Conservation (phyloP, 768 basidiomycete species). For the Omphalotus guepiniiformis region DNA sequence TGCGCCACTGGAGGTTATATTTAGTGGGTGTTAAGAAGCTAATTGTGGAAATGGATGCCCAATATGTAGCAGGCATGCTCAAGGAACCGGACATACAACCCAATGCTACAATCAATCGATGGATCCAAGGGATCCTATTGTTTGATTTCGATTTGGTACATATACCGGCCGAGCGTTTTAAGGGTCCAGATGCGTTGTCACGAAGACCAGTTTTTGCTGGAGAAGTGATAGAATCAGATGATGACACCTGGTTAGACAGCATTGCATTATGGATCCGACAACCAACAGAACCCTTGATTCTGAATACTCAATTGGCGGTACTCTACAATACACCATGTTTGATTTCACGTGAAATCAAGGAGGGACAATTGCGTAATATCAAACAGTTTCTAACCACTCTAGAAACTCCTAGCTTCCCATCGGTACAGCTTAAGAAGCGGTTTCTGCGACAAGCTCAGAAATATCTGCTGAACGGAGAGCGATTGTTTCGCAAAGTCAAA, state of each 20-base stretch:
- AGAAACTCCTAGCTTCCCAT: not conserved
- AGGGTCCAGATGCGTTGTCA: slow-evolving; percentile 32
- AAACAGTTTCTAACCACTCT: not conserved
- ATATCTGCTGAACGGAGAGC: not conserved
- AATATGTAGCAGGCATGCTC: slow-evolving; percentile 15
- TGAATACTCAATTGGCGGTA: not conserved
- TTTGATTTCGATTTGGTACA: slow-evolving; percentile 32
- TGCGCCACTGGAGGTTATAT: slow-evolving; percentile 19
- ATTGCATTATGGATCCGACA: slow-evolving; percentile 4
- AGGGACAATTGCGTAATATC: not conserved
- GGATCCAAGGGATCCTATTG: slow-evolving; percentile 21
- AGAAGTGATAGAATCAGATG: slow-evolving; percentile 20
- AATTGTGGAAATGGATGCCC: slow-evolving; percentile 19
- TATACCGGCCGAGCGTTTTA: slow-evolving; percentile 25
- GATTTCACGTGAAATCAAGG: not conserved
- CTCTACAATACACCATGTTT: not conserved
- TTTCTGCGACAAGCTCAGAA: not conserved
- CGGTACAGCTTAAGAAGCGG: not conserved
- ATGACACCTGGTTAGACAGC: slow-evolving; percentile 6
- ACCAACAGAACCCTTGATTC: not conserved
- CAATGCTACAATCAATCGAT: slow-evolving; percentile 9
- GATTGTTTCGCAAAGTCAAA: not conserved
- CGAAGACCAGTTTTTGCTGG: slow-evolving; percentile 15
- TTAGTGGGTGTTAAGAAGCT: slow-evolving; percentile 19
- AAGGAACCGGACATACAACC: slow-evolving; percentile 6